Percentiles rank a stretch among this genome's conserved stretches.
These are phyloP conservation scores for Zygoascus biomembranicola DNA, from an alignment of 805 yeast genomes.

Conservation along the genomic window DNA sequence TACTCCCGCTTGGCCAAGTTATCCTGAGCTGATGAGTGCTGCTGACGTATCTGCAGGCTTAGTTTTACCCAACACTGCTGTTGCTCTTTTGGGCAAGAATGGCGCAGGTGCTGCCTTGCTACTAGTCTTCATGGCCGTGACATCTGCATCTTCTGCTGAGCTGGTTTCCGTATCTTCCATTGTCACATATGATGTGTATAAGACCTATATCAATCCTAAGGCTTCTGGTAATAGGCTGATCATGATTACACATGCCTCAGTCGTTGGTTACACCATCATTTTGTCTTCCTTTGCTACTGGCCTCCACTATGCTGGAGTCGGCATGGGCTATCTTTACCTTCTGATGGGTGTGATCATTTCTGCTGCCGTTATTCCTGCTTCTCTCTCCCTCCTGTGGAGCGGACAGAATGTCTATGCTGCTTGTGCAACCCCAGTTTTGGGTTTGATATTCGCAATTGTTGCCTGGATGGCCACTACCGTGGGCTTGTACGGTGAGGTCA, in stretches of 20 bases:
- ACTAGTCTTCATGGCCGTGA: slow-evolving; percentile 83
- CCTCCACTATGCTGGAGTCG: slow-evolving; percentile 67
- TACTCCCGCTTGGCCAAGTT: slow-evolving; percentile 69
- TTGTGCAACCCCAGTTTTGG: slow-evolving; percentile 65
- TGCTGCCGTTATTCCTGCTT: slow-evolving; percentile 75
- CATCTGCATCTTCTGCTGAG: slow-evolving; percentile 89
- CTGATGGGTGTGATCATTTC: slow-evolving; percentile 86
- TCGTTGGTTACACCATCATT: slow-evolving; percentile 47
- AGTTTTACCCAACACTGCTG: slow-evolving; percentile 60
- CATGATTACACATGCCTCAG: slow-evolving; percentile 56
- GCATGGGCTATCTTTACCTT: slow-evolving; percentile 82
- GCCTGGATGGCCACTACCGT: slow-evolving; percentile 46
- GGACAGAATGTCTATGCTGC: slow-evolving; percentile 65
- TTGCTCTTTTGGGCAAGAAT: slow-evolving; percentile 74
- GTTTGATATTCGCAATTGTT: slow-evolving; percentile 65
- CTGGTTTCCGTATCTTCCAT: slow-evolving; percentile 81
- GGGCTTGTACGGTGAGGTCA: slow-evolving; percentile 39
- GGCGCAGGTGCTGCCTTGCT: slow-evolving; percentile 81
- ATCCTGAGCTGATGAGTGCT: slow-evolving; percentile 55
- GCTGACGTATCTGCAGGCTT: slow-evolving; percentile 77
- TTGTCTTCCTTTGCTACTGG: slow-evolving; percentile 86
- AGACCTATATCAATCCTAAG: slow-evolving; percentile 67
- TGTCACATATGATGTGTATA: slow-evolving; percentile 78
- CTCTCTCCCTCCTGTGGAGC: slow-evolving; percentile 57
- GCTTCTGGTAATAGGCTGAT: slow-evolving; percentile 73